Base-by-base conservation (phyloP, 495 filamentous ascomycete genomes). In the Talaromyces trachyspermus region DNA sequence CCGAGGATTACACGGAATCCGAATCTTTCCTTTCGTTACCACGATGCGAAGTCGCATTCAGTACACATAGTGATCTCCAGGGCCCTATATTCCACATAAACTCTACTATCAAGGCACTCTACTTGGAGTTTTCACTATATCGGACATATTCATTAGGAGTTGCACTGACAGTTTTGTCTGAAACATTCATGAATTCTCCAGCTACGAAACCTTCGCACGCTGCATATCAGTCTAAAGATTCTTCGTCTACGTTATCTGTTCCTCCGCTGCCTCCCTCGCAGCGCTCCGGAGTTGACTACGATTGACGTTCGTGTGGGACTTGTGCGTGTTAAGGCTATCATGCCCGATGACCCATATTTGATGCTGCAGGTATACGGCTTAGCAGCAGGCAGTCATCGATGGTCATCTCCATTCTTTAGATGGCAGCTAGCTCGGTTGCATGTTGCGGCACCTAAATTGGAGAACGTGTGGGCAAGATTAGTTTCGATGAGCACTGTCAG, bases 111-210 rank as follows among this genome's bases (percentile, higher is more conserved):
- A 85, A 83, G 57, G 85, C 83, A 6, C 57, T 99, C 2, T 80
- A 84, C 49, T 52, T 95, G 3, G 84, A 95, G 25, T 97, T 96
- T 57, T 97, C 94, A 3, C 74, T 99, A 1, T 96, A 94, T 60
- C 83, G 91, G 4, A 91, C 95, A 57, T 97, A 95, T 57, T 83
- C 89, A n/a, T 71, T 91, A 22, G 85, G 84, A 9, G 77, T 97
- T 39, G 94, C 94, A 22, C 63, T 75, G 17, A 82, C 80, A 48
- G 85, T 94, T 7, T 63, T 98, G 10, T 74, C 76, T 44, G 80
- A 83, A 49, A 86, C 89, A 5, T 86, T 96, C 58, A 69, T 77
- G 54, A 74, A 68, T 27, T 68, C 70, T 0, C 48, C 62, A 20
- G 50, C 45, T 7, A 39, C 22, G 6, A 58, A 56, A 29, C 18